Percentiles rank a stretch among this genome's conserved stretches.
These are phyloP conservation scores for Fusarium sp. DNA, from an alignment of 2,329 filamentous ascomycete genomes.

Conservation along the genomic window DNA sequence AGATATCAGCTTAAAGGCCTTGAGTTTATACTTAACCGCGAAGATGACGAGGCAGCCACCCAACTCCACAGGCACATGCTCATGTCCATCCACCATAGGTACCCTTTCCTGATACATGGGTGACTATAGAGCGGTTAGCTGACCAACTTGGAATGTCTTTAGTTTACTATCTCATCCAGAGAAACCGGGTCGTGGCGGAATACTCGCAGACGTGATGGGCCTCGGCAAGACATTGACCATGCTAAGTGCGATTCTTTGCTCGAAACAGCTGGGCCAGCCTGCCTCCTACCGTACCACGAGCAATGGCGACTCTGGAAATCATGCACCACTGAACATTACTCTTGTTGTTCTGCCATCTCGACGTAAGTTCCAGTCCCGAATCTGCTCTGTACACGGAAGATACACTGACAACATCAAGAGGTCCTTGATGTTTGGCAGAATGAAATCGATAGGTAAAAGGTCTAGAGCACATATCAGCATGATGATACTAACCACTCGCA, in stretches of 20 bases:
- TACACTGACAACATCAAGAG: neutral
- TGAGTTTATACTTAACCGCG: neutral
- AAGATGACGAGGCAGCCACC: fast-evolving
- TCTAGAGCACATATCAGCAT: fast-evolving
- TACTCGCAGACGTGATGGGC: slow-evolving; percentile 5
- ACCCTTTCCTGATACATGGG: fast-evolving
- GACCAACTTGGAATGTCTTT: fast-evolving
- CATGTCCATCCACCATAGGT: neutral
- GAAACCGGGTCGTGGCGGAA: neutral
- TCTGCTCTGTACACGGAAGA: fast-evolving
- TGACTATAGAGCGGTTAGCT: fast-evolving
- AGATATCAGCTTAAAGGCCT: neutral
- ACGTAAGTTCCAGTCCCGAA: neutral
- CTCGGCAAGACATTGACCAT: neutral
- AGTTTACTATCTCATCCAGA: neutral
- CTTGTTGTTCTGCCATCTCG: neutral
- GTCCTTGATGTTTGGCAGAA: slow-evolving; percentile 2
- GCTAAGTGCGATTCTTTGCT: neutral
- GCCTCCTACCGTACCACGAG: fast-evolving
- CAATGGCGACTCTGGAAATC: fast-evolving
- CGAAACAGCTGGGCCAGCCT: fast-evolving
- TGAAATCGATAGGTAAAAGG: neutral
- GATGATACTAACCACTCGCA: fast-evolving
- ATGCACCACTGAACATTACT: fast-evolving
- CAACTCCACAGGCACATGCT: neutral